Percentiles rank a stretch among this genome's conserved stretches.
Evolutionary conservation across 1,139 yeast species (phyloP).

Genomic region (Lodderomyces metapsilosis): DNA sequence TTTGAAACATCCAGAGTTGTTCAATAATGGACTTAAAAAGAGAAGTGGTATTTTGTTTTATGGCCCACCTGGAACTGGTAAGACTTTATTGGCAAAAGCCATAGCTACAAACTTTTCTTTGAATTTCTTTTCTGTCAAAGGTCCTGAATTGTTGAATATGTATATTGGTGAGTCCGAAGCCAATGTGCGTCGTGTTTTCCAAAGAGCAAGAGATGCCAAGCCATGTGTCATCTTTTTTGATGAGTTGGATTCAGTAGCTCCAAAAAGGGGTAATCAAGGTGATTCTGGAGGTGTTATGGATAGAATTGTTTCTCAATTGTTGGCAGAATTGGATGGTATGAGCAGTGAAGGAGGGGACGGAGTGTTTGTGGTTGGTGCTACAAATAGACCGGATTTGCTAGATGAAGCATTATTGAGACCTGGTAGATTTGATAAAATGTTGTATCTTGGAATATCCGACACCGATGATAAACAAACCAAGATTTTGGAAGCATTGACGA

Average conservation of each 20-base stretch:
- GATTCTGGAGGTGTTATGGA: constrained; percentile 99
- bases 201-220: constrained; percentile 90
- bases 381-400: constrained; percentile 89
- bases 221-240: constrained; percentile 98
- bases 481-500: constrained; percentile 81
- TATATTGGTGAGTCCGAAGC: constrained; percentile 99
- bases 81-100: constrained; percentile 91
- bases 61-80: constrained; percentile 99
- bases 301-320: constrained; percentile 88
- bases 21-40: constrained; percentile 84
- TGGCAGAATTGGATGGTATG: constrained; percentile 97
- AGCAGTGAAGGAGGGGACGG: constrained; percentile 74
- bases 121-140: constrained; percentile 93
- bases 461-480: constrained; percentile 86
- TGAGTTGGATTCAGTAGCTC: constrained; percentile 96
- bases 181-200: constrained; percentile 90
- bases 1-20: constrained; percentile 85
- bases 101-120: constrained; percentile 93
- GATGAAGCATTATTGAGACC: constrained; percentile 95
- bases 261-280: constrained; percentile 96
- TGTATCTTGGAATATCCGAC: constrained; percentile 89
- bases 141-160: constrained; percentile 94
- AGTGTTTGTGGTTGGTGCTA: constrained; percentile 96
- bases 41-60: constrained; percentile 91
- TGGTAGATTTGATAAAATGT: constrained; percentile 93